phyloP scores from a whole-genome alignment of 2,329 filamentous ascomycete species.

The Xylariaceae sp. region DNA sequence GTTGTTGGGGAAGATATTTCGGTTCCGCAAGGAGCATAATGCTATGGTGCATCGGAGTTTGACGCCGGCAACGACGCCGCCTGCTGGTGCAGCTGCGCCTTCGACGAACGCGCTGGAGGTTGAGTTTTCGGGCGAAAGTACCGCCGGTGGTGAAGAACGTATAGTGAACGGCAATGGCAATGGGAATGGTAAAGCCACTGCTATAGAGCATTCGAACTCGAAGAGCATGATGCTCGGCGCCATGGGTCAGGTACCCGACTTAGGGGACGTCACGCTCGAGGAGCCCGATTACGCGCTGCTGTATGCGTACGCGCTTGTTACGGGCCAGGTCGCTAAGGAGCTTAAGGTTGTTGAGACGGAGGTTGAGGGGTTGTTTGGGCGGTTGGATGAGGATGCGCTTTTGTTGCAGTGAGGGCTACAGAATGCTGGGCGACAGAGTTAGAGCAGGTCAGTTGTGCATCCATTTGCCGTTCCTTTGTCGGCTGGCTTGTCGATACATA shows the following conservation, averaged over 20 bases:
- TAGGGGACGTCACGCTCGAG: slow-evolving; percentile 44
- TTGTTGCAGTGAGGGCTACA: slow-evolving; percentile 47
- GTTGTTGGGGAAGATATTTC: slow-evolving; percentile 80
- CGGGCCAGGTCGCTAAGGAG: slow-evolving; percentile 63
- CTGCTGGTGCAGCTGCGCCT: too few relatives aligned
- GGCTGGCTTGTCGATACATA: too few relatives aligned
- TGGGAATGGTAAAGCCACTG: background rate
- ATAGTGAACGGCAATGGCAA: slow-evolving; percentile 14
- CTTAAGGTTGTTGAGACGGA: slow-evolving; percentile 57
- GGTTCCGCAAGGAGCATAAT: slow-evolving; percentile 69
- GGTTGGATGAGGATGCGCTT: slow-evolving; percentile 57
- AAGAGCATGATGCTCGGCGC: slow-evolving; percentile 21
- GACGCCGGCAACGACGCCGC: background rate
- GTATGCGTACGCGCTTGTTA: slow-evolving; percentile 81
- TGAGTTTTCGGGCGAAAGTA: slow-evolving; percentile 31
- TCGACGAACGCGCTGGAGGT: too few relatives aligned
- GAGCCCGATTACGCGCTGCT: slow-evolving; percentile 85
- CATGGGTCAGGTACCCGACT: slow-evolving; percentile 22
- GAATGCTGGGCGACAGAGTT: too few relatives aligned
- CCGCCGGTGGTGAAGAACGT: background rate
- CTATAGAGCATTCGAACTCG: too few relatives aligned
- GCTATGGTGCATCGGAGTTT: slow-evolving; percentile 28
- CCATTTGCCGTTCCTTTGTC: too few relatives aligned
- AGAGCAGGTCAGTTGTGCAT: too few relatives aligned
- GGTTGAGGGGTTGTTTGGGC: slow-evolving; percentile 60